Percentiles rank a stretch among this genome's conserved stretches.
Conservation (phyloP, 2,329 filamentous ascomycete species). For the Trichoderma koningiopsis region DNA sequence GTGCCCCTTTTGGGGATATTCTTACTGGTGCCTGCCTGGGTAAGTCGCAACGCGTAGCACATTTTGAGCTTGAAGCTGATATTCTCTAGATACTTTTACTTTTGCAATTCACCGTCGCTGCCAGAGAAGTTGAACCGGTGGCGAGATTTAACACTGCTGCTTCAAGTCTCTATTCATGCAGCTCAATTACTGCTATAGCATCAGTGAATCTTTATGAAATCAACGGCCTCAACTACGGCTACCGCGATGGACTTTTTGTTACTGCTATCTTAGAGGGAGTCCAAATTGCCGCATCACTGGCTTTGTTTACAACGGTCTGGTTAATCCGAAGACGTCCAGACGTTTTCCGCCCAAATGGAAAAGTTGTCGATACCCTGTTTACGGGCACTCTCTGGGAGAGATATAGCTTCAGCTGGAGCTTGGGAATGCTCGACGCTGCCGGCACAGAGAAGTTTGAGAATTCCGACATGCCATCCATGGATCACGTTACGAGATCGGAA, state of each 20-base stretch:
- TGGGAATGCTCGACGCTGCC: slow-evolving; percentile 9
- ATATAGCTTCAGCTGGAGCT: slow-evolving; percentile 15
- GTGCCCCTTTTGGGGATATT: background rate
- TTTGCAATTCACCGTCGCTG: slow-evolving; percentile 7
- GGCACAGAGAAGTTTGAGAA: slow-evolving; percentile 21
- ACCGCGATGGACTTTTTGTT: background rate
- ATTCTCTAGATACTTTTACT: background rate
- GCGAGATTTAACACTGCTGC: slow-evolving; percentile 2
- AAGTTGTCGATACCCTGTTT: background rate
- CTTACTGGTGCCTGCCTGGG: slow-evolving; percentile 5
- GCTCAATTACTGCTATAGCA: slow-evolving; percentile 1
- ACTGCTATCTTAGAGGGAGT: background rate
- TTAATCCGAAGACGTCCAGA: background rate
- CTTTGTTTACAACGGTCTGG: background rate
- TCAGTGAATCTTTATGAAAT: background rate
- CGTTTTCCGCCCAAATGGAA: slow-evolving; percentile 4
- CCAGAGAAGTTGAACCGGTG: slow-evolving; percentile 2
- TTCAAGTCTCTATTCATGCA: background rate
- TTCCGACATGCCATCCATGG: slow-evolving; percentile 5
- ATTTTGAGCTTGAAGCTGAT: background rate
- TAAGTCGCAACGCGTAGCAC: background rate
- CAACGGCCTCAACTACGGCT: background rate
- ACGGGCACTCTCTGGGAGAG: slow-evolving; percentile 12
- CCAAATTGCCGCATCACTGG: background rate
- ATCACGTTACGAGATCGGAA: background rate